These are phyloP conservation scores for Plectranthus barbatus DNA, from an alignment of 257 asterid species.

Conservation along the genomic window DNA sequence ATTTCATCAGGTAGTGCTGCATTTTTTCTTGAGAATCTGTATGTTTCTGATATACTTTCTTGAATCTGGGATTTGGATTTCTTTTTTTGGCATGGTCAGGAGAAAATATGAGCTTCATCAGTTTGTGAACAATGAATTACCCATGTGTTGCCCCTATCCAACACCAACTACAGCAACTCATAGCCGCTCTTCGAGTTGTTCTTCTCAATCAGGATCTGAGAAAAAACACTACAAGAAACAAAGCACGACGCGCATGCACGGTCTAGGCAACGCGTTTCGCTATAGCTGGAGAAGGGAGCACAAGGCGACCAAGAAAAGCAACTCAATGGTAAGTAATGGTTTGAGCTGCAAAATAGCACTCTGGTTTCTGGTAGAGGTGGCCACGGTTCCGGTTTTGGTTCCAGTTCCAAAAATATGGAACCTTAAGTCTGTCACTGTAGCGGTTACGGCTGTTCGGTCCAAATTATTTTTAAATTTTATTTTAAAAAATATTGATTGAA, in stretches of 20 bases:
- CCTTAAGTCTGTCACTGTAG: no score
- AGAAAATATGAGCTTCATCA: constrained; percentile 76
- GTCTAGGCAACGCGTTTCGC: constrained; percentile 69
- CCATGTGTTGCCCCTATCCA: constrained; percentile 40
- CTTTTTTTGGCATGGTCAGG: constrained; percentile 33
- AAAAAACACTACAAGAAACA: constrained; percentile 51
- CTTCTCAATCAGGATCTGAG: constrained; percentile 22
- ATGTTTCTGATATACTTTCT: constrained; percentile 3
- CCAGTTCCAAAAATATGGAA: no score
- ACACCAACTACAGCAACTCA: constrained; percentile 29
- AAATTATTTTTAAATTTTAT: no score
- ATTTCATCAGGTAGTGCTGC: constrained; percentile 64
- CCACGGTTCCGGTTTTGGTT: no score
- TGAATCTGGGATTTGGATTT: no score
- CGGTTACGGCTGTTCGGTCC: no score
- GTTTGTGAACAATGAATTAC: constrained; percentile 36
- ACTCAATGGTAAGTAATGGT: constrained; percentile 65
- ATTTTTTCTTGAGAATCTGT: background rate
- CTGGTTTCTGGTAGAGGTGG: no score
- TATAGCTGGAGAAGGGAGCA: constrained; percentile 67
- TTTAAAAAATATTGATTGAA: no score
- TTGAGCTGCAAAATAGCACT: background rate
- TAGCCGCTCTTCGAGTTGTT: constrained; percentile 27
- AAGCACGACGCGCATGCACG: constrained; percentile 40
- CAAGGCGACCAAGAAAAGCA: constrained; percentile 42